Evolutionary conservation across 192 early-diverging fungal species (phyloP).

Genomic region (Dimargaris verticillata): DNA sequence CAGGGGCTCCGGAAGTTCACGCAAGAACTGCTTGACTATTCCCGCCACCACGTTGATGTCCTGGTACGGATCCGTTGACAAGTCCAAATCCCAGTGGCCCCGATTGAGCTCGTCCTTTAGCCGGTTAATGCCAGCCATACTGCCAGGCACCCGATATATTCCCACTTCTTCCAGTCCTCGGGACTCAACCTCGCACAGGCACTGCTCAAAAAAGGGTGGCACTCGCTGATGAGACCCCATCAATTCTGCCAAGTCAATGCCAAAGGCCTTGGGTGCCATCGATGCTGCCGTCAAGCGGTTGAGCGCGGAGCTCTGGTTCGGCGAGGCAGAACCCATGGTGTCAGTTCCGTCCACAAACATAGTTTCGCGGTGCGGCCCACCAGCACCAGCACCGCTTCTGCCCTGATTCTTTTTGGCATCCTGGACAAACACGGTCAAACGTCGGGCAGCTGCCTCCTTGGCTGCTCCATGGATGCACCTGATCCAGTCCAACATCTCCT

Average conservation of each 20-base stretch:
- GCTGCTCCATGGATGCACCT: conserved; percentile 44
- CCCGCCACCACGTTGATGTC: conserved; percentile 77
- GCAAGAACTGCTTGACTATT: conserved; percentile 83
- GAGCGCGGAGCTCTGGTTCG: not conserved
- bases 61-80: conserved; percentile 38
- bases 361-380: conserved; percentile 10
- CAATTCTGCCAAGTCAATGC: conserved; percentile 36
- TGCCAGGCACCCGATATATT: conserved; percentile 55
- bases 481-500: conserved; percentile 64
- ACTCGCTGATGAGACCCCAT: conserved; percentile 35
- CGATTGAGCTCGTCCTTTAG: conserved; percentile 42
- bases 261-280: conserved; percentile 38
- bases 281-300: not conserved
- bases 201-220: conserved; percentile 45
- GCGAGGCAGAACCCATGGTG: not conserved
- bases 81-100: conserved; percentile 35
- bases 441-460: conserved; percentile 48
- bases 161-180: conserved; percentile 58
- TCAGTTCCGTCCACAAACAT: conserved; percentile 7
- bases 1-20: conserved; percentile 85
- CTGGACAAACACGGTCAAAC: conserved; percentile 46
- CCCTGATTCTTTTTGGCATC: conserved; percentile 24
- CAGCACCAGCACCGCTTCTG: not conserved
- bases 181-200: conserved; percentile 50
- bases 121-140: conserved; percentile 39